Evolutionary conservation across 306 rosid genomes (phyloP).

Genomic region (Sindora glabra): DNA sequence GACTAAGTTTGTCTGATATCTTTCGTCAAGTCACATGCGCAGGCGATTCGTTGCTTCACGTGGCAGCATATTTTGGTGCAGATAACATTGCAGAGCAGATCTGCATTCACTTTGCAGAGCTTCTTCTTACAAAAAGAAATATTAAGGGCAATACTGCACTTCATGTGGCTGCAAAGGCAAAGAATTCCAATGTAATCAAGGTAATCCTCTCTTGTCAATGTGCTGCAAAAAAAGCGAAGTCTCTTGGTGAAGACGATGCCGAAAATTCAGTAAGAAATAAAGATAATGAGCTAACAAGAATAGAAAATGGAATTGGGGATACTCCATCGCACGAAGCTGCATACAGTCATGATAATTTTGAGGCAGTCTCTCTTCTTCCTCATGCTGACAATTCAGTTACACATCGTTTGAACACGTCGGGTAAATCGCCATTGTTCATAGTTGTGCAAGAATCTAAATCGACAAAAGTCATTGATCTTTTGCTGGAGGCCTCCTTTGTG

Average conservation of each 20-base stretch:
- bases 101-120: background rate
- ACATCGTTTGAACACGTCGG: background rate
- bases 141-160: background rate
- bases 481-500: background rate
- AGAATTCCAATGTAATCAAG: too few species aligned
- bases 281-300: too few species aligned
- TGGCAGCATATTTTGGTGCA: background rate
- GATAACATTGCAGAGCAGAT: background rate
- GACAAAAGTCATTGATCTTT: background rate
- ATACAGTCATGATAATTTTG: background rate
- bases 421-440: background rate
- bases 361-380: background rate
- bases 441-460: background rate
- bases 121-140: background rate
- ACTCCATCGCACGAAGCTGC: background rate
- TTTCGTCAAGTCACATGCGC: background rate
- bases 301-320: too few species aligned
- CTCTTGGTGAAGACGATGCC: too few species aligned
- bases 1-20: background rate
- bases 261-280: too few species aligned
- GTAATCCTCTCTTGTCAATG: too few species aligned
- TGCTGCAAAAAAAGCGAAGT: too few species aligned
- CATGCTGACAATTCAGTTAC: background rate
- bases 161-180: too few species aligned
- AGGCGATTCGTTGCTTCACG: slow-evolving; percentile 6